phyloP scores from a whole-genome alignment of 495 filamentous ascomycete genomes.

The Cercophora samala region DNA sequence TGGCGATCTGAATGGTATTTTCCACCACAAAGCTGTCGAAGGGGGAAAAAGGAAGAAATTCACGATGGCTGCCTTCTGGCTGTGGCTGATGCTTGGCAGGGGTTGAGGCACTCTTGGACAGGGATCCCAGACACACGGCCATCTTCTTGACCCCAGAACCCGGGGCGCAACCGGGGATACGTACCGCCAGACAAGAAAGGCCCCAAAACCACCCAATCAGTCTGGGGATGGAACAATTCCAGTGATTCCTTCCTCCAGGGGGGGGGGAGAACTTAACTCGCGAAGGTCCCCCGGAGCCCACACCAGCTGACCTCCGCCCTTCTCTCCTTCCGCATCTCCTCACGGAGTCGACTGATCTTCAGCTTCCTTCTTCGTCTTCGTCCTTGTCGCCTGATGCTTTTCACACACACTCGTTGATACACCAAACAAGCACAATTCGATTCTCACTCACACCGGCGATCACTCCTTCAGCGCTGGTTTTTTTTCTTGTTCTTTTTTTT shows the following conservation, averaged over 20 bases:
- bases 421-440: constrained; percentile 2
- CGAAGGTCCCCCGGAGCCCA: constrained; percentile 6
- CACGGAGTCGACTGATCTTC: constrained; percentile 11
- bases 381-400: constrained; percentile 2
- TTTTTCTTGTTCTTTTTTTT: background rate
- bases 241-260: constrained; percentile 5
- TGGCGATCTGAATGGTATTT: no score
- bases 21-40: background rate
- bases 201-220: background rate
- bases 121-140: constrained; percentile 4
- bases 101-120: background rate
- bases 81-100: constrained; percentile 12
- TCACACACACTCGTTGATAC: constrained; percentile 15
- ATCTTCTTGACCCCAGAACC: constrained; percentile 3
- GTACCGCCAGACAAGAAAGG: background rate
- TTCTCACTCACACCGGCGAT: constrained; percentile 12
- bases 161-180: background rate
- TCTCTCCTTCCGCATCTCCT: constrained; percentile 12
- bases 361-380: constrained; percentile 6
- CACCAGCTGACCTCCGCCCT: constrained; percentile 1
- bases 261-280: constrained; percentile 7
- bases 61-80: background rate
- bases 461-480: constrained; percentile 15
- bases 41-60: background rate
- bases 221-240: background rate